phyloP scores from a whole-genome alignment of 176 grass and related monocot genomes.

The Themeda triandra region DNA sequence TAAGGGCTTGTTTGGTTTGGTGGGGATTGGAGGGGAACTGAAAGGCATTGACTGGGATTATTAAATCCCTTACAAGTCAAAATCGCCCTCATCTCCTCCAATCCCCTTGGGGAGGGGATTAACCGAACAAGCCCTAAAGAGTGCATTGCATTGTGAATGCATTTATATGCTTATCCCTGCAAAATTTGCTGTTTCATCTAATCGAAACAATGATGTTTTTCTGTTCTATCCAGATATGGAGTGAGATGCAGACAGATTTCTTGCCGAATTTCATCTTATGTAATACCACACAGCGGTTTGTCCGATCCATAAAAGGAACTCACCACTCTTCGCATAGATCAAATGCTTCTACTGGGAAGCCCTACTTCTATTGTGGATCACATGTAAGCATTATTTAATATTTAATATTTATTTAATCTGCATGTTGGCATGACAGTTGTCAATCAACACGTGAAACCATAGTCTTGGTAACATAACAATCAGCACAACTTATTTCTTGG shows the following conservation, averaged over 20 bases:
- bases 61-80: neutral
- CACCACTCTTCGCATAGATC: constrained; percentile 65
- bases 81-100: neutral
- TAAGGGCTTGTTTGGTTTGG: neutral
- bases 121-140: neutral
- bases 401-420: neutral
- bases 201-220: neutral
- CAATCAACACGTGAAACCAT: neutral
- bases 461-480: neutral
- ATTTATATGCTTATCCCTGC: constrained; percentile 28
- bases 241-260: constrained; percentile 97
- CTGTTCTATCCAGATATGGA: constrained; percentile 70
- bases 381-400: constrained; percentile 52
- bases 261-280: constrained; percentile 95
- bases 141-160: neutral
- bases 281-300: constrained; percentile 96
- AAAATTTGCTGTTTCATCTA: neutral
- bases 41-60: neutral
- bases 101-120: neutral
- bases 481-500: neutral
- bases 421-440: neutral
- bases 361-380: constrained; percentile 87
- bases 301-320: constrained; percentile 71
- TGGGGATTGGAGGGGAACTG: neutral
- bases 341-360: constrained; percentile 59